These are phyloP conservation scores for Metschnikowia picachoensis DNA, from an alignment of 805 yeast genomes.

Conservation along the genomic window DNA sequence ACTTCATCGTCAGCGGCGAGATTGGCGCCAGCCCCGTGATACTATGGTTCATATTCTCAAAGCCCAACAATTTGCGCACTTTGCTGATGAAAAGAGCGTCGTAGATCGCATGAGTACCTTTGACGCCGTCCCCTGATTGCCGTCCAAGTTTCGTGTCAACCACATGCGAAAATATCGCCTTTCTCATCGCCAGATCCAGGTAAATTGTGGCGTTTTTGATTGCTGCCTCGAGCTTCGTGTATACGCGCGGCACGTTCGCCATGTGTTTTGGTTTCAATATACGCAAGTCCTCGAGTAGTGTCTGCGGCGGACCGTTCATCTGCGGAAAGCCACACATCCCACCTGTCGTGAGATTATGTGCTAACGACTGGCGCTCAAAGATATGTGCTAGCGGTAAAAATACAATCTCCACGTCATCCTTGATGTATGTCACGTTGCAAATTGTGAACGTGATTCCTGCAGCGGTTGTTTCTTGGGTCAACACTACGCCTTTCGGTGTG, in stretches of 20 bases:
- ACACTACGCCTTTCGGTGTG: conserved; percentile 24
- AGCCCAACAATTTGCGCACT: conserved; percentile 29
- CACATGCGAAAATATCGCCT: conserved; percentile 18
- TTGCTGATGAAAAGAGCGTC: conserved; percentile 13
- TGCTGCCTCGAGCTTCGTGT: conserved; percentile 25
- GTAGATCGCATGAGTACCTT: conserved; percentile 19
- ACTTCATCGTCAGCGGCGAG: conserved; percentile 55
- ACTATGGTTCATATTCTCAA: conserved; percentile 26
- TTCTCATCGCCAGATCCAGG: conserved; percentile 18
- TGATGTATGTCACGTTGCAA: conserved; percentile 9
- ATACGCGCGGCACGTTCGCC: conserved; percentile 27
- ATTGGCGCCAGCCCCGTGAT: conserved; percentile 66
- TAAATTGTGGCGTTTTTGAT: conserved; percentile 23
- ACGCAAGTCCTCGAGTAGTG: conserved; percentile 24
- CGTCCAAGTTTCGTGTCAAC: conserved; percentile 18
- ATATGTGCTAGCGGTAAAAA: conserved; percentile 39
- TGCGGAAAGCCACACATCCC: conserved; percentile 25
- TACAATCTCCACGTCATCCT: conserved; percentile 13
- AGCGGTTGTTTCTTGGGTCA: conserved; percentile 20
- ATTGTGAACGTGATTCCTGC: conserved; percentile 19
- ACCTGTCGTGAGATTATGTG: conserved; percentile 23
- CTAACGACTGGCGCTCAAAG: conserved; percentile 28
- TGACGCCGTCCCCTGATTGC: conserved; percentile 18
- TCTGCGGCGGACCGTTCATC: conserved; percentile 21
- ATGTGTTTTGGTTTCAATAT: conserved; percentile 23